Conservation (phyloP, 2,329 filamentous ascomycete species). For the Teratosphaeria epicoccoides region DNA sequence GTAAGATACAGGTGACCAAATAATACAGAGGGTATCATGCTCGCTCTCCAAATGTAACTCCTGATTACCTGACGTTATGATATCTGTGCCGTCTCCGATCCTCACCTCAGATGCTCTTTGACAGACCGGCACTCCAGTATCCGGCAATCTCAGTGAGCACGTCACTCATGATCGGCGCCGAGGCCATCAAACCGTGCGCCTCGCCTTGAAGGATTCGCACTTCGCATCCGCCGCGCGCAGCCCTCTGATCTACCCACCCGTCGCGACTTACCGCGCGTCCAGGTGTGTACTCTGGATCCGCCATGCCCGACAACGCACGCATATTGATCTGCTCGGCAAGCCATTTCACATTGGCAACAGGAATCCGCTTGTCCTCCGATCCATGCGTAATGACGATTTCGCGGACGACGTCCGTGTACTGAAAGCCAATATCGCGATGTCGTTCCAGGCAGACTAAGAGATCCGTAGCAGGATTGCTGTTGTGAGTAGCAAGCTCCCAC, state of each 20-base stretch:
- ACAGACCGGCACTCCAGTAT: slow-evolving; percentile 52
- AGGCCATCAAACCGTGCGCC: slow-evolving; percentile 93
- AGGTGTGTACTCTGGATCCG: slow-evolving; percentile 2
- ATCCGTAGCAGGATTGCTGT: slow-evolving; percentile 89
- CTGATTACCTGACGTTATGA: no score
- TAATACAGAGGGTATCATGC: neutral
- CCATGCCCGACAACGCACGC: slow-evolving; percentile 8
- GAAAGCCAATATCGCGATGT: slow-evolving; percentile 82
- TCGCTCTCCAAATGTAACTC: neutral
- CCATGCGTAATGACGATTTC: slow-evolving; percentile 92
- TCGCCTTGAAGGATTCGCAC: slow-evolving; percentile 83
- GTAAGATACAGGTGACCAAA: no score
- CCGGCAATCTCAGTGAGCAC: slow-evolving; percentile 90
- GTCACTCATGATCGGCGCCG: slow-evolving; percentile 80
- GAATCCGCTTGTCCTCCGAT: slow-evolving; percentile 78
- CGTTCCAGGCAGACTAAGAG: slow-evolving; percentile 86
- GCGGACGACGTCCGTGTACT: slow-evolving; percentile 90
- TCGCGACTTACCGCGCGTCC: slow-evolving; percentile 6
- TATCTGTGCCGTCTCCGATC: neutral
- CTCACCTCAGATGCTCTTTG: slow-evolving; percentile 1
- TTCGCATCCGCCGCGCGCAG: slow-evolving; percentile 56
- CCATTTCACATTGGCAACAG: slow-evolving; percentile 91
- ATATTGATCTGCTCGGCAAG: slow-evolving; percentile 76
- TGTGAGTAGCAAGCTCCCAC: slow-evolving; percentile 83
- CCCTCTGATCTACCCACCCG: slow-evolving; percentile 2